phyloP scores from a whole-genome alignment of 495 filamentous ascomycete species.

The Astrothelium subdiscretum region DNA sequence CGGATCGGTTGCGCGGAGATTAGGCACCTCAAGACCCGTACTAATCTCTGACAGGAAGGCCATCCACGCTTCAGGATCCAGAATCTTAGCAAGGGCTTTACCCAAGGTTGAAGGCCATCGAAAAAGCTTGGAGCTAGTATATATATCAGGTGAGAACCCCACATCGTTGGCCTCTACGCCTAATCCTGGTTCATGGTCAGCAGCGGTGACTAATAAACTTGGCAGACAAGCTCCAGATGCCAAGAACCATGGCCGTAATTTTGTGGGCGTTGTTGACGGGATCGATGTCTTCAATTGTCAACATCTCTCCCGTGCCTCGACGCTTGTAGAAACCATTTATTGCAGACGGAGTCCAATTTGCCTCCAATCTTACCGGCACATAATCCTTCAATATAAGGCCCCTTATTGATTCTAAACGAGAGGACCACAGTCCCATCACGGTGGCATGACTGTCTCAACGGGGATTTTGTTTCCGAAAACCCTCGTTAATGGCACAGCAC shows the following conservation, averaged over 20 bases:
- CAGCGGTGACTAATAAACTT: neutral
- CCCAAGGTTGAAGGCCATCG: neutral
- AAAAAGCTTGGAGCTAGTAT: neutral
- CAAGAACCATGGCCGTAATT: neutral
- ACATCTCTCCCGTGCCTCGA: neutral
- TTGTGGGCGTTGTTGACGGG: neutral
- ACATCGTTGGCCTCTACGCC: neutral
- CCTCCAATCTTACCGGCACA: neutral
- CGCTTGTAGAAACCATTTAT: neutral
- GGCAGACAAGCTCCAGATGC: neutral
- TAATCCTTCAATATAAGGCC: neutral
- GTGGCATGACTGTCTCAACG: neutral
- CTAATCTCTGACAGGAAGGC: neutral
- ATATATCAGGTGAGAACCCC: neutral
- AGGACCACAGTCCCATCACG: neutral
- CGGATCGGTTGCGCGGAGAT: neutral
- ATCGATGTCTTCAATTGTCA: neutral
- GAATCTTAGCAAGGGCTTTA: neutral
- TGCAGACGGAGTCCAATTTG: neutral
- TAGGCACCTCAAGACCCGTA: neutral
- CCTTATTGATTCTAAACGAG: neutral
- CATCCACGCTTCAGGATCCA: neutral
- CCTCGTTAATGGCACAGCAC: no score
- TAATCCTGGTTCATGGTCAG: no score
- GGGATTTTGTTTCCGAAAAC: neutral